Evolutionary conservation across 2,329 filamentous ascomycete species (phyloP), one percentile per base, ranked within the genome.

Genomic region (Stagonosporopsis vannaccii): DNA sequence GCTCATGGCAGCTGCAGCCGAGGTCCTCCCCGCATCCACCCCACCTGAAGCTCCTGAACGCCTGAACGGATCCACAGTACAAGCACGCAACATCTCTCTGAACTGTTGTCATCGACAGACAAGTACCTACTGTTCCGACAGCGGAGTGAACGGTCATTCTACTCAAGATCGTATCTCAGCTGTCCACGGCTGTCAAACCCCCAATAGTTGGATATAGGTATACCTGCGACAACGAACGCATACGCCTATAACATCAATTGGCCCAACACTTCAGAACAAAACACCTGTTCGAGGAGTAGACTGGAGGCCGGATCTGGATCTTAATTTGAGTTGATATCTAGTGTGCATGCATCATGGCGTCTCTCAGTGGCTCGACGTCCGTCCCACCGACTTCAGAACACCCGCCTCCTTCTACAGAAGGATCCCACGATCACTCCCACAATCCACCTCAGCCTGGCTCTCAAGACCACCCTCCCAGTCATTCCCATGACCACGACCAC

Each of bases 1-100:
- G 22, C 26, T 15, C n/a, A 11, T 28, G 48, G 48, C 39, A 43
- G 13, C 33, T 37, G n/a, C 39, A 54, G 37, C 51, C 51, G 51
- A 54, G 51, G 51, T 48, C 32, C 19, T 40, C 53, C 53, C 53
- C 53, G 53, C 53, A 56, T 47, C 15, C 42, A 56, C 53, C 53
- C 53, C 53, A 56, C 53, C 46, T 37, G 20, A 28, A 39, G 23
- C 19, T 43, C 36, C 43, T 51, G 37, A 51, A 48, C 47, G 48
- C 42, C 47, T 51, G 37, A 48, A 2, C 12, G 51, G 47, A 32
- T 51, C 53, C 53, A 56, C 53, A 43, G 13, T 13, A 26, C 19
- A 35, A 56, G 47, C 53, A 56, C 47, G 53, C 53, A 56, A 56
- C 47, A 48, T 17, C 11, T n/a, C 17, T 8, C 12, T 6, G 19